phyloP scores from a whole-genome alignment of 83 land plant species.

The Diphasiastrum complanatum region DNA sequence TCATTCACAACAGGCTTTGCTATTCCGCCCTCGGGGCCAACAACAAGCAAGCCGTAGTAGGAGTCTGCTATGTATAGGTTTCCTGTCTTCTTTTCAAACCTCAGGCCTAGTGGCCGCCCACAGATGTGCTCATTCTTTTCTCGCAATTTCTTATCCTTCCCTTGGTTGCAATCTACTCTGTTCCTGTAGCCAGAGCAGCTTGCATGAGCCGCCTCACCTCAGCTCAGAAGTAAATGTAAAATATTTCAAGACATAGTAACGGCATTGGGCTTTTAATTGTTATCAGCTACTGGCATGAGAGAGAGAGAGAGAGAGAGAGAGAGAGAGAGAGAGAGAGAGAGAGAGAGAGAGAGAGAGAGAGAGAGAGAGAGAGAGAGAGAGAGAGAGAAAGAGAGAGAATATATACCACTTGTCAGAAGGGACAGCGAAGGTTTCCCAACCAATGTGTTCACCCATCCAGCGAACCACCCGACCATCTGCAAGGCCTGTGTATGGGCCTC shows the following conservation, averaged over 20 bases:
- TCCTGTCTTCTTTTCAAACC: slow-evolving; percentile 45
- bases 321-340: neutral
- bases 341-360: neutral
- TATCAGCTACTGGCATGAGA: too few species aligned
- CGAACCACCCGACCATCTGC: slow-evolving; percentile 67
- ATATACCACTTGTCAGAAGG: slow-evolving; percentile 45
- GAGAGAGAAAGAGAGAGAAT: slow-evolving; percentile 3
- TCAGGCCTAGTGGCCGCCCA: slow-evolving; percentile 59
- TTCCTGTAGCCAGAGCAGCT: too few species aligned
- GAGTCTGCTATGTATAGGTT: slow-evolving; percentile 73
- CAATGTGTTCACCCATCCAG: slow-evolving; percentile 47
- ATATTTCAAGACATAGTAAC: too few species aligned
- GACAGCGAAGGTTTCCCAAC: slow-evolving; percentile 67
- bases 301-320: too few species aligned
- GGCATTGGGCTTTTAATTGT: too few species aligned
- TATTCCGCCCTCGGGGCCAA: slow-evolving; percentile 57
- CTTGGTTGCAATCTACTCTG: too few species aligned
- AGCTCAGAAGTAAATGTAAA: too few species aligned
- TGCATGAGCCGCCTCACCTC: too few species aligned
- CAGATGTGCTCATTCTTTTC: slow-evolving; percentile 43
- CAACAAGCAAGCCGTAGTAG: slow-evolving; percentile 51
- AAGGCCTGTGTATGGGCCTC: slow-evolving; percentile 61
- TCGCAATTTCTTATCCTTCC: too few species aligned
- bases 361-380: neutral
- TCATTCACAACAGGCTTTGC: slow-evolving; percentile 48